Base-by-base conservation (phyloP, 306 rosid species). In the Oemleria cerasiformis region DNA sequence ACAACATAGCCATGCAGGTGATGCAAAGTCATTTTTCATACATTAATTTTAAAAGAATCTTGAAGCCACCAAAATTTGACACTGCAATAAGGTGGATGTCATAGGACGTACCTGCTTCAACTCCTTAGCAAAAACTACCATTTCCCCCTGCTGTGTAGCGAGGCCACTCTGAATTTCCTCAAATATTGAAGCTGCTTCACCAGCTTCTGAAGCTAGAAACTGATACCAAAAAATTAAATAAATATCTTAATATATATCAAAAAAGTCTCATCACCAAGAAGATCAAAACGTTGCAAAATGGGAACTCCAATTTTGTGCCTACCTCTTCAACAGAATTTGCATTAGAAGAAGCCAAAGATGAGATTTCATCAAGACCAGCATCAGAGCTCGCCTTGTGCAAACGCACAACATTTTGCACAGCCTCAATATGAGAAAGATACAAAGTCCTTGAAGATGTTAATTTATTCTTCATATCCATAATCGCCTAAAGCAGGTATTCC, bases 401-500 rank as follows among this genome's bases (percentile, higher is more conserved):
- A 69, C 90, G 89, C 71, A 95, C 97, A 67, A 92, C 96, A 80
- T 95, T 95, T 83, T 92, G 93, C 74, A 86, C 78, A 30, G 88
- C 96, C 82, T 95, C 96, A 17, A 88, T 71, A 72, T 95, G 96
- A 67, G 89, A 87, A 55, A 82, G 49, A 68, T 83, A 92, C 82
- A 85, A 70, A 43, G 80, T 65, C 86, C 90, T 89, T 40, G 89
- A 75, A 69, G 81, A 77, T 56, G 84, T 71, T 73, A 91, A 82
- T 77, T 86, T 91, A 75, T 75, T 83, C 83, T 83, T 92, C 68
- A 88, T 73, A 78, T 88, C 96, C 68, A 65, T 23, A 64, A 83
- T 84, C 9, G 85, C 92, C 99, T 95, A 77, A 20, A 10, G 44
- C 48, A 65, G 45, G 43, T 68, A 21, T 51, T 56, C 8, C 54